Evolutionary conservation across 495 filamentous ascomycete genomes (phyloP), one percentile per base, ranked within the genome.

Genomic region (Bryoglossum gracile): DNA sequence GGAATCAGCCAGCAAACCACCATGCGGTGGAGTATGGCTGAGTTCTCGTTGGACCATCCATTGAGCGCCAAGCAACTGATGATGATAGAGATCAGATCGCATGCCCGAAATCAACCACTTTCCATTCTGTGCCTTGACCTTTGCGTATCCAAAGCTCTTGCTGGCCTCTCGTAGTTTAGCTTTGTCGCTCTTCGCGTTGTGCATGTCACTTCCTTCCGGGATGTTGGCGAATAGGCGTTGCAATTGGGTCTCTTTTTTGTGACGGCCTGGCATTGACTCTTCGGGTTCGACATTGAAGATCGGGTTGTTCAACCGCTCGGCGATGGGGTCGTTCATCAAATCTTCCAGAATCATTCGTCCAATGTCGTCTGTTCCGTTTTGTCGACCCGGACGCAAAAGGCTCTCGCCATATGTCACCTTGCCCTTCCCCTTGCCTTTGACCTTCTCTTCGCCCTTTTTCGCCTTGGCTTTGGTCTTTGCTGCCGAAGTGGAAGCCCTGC

Each of bases 21-120:
- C 80, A 18, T 58, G 59, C 0, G 78, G 76, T 10, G 55, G 43
- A 0, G 51, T 22, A 0, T 40, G 21, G 0, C 59, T 67, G 3
- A 66, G 60, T 48, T 86, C 82, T 18, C 78, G 67, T 1, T 66
- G 53, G 9, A 76, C 54, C 81, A 83, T 83, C 61, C 75, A 82
- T 0, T 68, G 70, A 3, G 67, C 68, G 14, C 73, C 77, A 1
- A 77, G 48, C 14, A 84, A 47, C 53, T 84, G 80, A 48, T 81
- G 70, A 46, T 67, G 59, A 35, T 69, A 73, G 0, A 83, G 55
- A 2, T 65, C 46, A 1, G 65, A 63, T 4, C 66, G 63, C 54
- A 83, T 68, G 0, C 74, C 70, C 33, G 64, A 65, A 5, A 80
- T 55, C 13, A 54, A 56, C 73, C 73, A 81, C 8, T 68, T 61